Evolutionary conservation across 352 stramenopile species (phyloP).

Genomic region (Phytopythium vexans): DNA sequence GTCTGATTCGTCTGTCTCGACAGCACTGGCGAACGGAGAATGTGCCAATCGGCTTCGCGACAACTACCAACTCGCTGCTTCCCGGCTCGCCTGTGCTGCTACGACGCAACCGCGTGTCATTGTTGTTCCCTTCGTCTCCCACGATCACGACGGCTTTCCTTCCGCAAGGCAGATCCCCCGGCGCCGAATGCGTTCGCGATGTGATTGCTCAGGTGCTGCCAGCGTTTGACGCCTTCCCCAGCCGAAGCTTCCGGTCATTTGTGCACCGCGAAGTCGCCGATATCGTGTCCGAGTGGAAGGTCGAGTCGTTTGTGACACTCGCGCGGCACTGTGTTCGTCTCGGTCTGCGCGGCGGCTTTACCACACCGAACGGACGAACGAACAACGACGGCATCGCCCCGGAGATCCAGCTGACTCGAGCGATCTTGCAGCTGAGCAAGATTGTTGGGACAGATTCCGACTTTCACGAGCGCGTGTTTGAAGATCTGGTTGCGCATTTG

Average conservation of each 20-base stretch:
- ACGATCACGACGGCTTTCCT: constrained; percentile 50
- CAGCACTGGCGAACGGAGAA: constrained; percentile 65
- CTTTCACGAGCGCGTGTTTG: constrained; percentile 57
- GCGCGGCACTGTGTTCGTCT: constrained; percentile 61
- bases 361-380: no score
- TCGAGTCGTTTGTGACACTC: constrained; percentile 65
- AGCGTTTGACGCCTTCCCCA: constrained; percentile 63
- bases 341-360: constrained; percentile 21
- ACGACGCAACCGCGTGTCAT: constrained; percentile 61
- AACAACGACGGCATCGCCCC: constrained; percentile 6
- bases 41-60: constrained; percentile 63
- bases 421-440: constrained; percentile 58
- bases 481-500: constrained; percentile 52
- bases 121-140: constrained; percentile 54
- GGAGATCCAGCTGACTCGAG: constrained; percentile 48
- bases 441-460: constrained; percentile 36
- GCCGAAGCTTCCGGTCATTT: constrained; percentile 51
- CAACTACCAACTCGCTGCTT: constrained; percentile 34
- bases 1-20: background rate
- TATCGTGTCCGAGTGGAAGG: constrained; percentile 54
- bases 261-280: constrained; percentile 61
- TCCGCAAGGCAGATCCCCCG: constrained; percentile 23
- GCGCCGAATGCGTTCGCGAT: constrained; percentile 44
- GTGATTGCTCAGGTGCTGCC: constrained; percentile 55
- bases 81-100: constrained; percentile 62